These are phyloP conservation scores for Fusarium zealandicum DNA, from an alignment of 2,329 filamentous ascomycete species.

Conservation along the genomic window DNA sequence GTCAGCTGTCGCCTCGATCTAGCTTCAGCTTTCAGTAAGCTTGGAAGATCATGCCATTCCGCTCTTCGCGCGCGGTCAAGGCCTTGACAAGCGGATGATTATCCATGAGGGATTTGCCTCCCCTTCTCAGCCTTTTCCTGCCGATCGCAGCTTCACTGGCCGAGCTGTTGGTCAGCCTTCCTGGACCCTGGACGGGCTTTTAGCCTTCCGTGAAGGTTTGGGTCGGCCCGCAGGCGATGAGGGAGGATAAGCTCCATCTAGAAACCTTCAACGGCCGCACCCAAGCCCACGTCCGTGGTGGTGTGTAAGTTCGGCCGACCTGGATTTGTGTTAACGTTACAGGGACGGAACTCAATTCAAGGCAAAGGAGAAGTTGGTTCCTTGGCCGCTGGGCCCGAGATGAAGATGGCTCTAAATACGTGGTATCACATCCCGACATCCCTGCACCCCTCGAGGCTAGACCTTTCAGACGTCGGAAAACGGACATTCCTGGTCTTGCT, in stretches of 20 bases:
- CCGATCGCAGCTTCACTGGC: background rate
- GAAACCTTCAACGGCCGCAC: constrained; percentile 29
- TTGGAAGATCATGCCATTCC: constrained; percentile 17
- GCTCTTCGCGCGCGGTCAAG: background rate
- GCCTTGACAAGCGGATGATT: background rate
- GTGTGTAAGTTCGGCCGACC: constrained; percentile 23
- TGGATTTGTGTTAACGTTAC: constrained; percentile 3
- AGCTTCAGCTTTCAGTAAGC: constrained; percentile 27
- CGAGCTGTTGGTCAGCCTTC: constrained; percentile 4
- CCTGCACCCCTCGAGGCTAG: constrained; percentile 21
- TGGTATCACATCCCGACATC: constrained; percentile 18
- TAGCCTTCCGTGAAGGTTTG: constrained; percentile 33
- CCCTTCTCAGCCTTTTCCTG: constrained; percentile 5
- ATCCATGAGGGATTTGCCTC: background rate
- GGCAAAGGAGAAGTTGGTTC: constrained; percentile 1
- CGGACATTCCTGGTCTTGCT: constrained; percentile 7
- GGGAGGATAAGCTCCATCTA: constrained; percentile 18
- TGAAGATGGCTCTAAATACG: constrained; percentile 11
- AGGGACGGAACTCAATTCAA: constrained; percentile 31
- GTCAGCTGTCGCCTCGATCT: constrained; percentile 36
- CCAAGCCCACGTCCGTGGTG: constrained; percentile 18
- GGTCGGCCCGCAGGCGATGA: constrained; percentile 27
- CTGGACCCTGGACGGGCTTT: constrained; percentile 17
- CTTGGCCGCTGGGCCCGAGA: constrained; percentile 19
- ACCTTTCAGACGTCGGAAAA: constrained; percentile 17